A percentile compares a stretch with the other conserved stretches of the same genome.
Evolutionary conservation across 2,329 filamentous ascomycete species (phyloP).

Genomic region (Teratosphaeria gauchensis): DNA sequence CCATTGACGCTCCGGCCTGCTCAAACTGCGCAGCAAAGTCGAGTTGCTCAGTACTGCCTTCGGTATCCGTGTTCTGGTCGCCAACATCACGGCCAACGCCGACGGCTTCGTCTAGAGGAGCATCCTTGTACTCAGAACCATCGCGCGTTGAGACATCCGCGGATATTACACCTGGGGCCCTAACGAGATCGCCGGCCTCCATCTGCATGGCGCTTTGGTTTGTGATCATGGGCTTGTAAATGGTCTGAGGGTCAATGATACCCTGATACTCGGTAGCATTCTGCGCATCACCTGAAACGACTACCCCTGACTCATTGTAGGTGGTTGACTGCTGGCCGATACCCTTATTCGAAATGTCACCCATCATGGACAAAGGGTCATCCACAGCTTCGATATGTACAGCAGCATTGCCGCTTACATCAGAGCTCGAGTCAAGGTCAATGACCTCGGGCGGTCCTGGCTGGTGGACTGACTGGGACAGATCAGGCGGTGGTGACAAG

Average conservation of each 20-base stretch:
- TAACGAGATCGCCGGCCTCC: not conserved
- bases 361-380: not conserved
- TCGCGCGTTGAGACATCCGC: not conserved
- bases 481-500: not conserved
- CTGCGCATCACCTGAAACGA: not conserved
- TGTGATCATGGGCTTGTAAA: not conserved
- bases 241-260: not conserved
- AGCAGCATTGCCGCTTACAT: conserved; percentile 5
- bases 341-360: not conserved
- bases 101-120: not conserved
- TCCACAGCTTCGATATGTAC: not conserved
- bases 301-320: not conserved
- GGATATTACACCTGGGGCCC: not conserved
- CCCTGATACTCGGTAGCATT: not conserved
- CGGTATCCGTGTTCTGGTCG: not conserved
- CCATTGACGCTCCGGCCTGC: not conserved
- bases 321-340: not conserved
- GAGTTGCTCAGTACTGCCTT: not conserved
- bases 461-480: not conserved
- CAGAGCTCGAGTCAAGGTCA: conserved; percentile 16
- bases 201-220: not conserved
- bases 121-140: not conserved
- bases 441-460: conserved; percentile 8
- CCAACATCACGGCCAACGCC: not conserved
- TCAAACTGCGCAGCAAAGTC: not conserved